These are phyloP conservation scores for Beverwykella pulmonaria DNA, from an alignment of 495 filamentous ascomycete genomes.

Conservation along the genomic window DNA sequence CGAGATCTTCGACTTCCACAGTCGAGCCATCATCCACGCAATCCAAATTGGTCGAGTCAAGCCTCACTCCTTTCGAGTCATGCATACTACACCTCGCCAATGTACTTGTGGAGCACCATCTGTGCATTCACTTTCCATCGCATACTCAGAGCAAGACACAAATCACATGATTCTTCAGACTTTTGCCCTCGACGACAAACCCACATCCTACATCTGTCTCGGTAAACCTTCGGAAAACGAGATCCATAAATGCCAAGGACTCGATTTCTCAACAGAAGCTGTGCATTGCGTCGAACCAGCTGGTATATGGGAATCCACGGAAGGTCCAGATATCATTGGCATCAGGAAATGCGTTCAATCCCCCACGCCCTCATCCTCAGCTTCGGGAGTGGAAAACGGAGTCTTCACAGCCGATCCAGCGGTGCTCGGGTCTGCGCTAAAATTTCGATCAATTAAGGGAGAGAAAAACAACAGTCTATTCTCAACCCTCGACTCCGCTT, in stretches of 20 bases:
- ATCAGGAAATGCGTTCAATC: constrained; percentile 43
- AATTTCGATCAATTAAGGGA: constrained; percentile 15
- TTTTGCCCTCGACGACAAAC: constrained; percentile 29
- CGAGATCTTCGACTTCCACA: constrained; percentile 57
- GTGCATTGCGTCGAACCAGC: constrained; percentile 46
- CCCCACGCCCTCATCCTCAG: constrained; percentile 29
- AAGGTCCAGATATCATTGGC: constrained; percentile 45
- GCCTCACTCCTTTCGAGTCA: constrained; percentile 35
- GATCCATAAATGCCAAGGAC: constrained; percentile 39
- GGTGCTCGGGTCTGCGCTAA: constrained; percentile 7
- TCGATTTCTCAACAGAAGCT: constrained; percentile 41
- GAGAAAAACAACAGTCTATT: not conserved
- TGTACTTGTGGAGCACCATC: constrained; percentile 36
- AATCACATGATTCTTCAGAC: constrained; percentile 41
- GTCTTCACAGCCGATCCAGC: not conserved
- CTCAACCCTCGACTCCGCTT: not conserved
- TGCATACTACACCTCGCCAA: constrained; percentile 37
- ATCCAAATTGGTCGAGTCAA: constrained; percentile 60
- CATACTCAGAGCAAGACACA: constrained; percentile 39
- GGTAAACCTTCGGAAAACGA: constrained; percentile 25
- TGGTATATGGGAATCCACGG: constrained; percentile 51
- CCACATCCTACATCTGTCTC: constrained; percentile 38
- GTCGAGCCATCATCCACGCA: constrained; percentile 55
- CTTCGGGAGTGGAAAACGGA: constrained; percentile 18
- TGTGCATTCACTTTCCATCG: constrained; percentile 40